Evolutionary conservation across 2,329 filamentous ascomycete species (phyloP).

Genomic region (Aurifilum marmelostoma): DNA sequence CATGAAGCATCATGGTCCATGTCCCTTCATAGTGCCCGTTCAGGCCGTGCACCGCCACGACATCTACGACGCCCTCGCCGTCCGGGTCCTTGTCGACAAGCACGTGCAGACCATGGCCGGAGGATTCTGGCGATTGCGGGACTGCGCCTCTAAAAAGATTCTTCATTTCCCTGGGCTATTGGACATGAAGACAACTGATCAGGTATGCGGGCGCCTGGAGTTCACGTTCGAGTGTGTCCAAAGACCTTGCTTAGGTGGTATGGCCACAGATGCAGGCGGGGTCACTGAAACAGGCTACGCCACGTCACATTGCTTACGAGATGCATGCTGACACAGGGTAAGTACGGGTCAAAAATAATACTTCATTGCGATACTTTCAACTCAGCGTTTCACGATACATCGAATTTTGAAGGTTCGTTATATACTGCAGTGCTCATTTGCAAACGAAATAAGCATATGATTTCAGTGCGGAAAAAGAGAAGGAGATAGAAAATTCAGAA

Average conservation of each 20-base stretch:
- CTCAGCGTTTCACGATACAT: too few relatives aligned
- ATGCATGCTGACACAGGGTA: too few relatives aligned
- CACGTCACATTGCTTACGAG: too few relatives aligned
- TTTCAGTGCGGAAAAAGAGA: too few relatives aligned
- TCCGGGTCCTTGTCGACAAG: constrained; percentile 15
- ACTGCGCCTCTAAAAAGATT: neutral
- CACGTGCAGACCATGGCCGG: constrained; percentile 10
- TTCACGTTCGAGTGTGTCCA: neutral
- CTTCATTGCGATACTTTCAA: too few relatives aligned
- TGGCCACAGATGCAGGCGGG: neutral
- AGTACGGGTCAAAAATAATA: too few relatives aligned
- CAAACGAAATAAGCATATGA: too few relatives aligned
- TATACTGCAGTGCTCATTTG: too few relatives aligned
- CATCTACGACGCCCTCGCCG: constrained; percentile 9
- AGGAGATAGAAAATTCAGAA: too few relatives aligned
- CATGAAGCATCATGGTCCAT: neutral
- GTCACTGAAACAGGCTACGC: too few relatives aligned
- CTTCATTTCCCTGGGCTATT: neutral
- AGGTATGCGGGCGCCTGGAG: neutral
- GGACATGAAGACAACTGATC: neutral
- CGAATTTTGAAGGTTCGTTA: too few relatives aligned
- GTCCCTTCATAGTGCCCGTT: constrained; percentile 4
- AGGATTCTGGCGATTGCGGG: neutral
- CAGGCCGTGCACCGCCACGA: constrained; percentile 17
- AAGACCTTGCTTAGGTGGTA: neutral